Evolutionary conservation across 768 basidiomycete species (phyloP), one percentile per base, ranked within the genome.

Genomic region (button mushroom (Agaricus bisporus)): DNA sequence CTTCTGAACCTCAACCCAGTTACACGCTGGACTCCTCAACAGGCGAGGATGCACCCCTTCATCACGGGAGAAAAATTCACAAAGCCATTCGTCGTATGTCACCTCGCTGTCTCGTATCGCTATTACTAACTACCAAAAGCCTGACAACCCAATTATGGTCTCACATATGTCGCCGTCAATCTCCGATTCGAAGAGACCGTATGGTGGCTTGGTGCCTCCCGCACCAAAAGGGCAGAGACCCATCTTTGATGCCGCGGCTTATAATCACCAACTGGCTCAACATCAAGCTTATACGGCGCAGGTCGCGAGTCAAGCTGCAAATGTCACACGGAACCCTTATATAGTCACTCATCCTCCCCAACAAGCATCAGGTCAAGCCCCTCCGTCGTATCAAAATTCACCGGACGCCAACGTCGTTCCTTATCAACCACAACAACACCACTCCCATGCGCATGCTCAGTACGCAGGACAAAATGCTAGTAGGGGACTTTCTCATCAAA

Each of bases 61-160:
- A 97, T 99, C 61, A 97, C 94, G 5, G 95, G 95, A 48, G 97
- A 98, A 70, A 95, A 94, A 65, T 97, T 87, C 64, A 85, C 83
- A 5, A 91, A 89, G 63, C 86, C 91, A 5, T 93, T 87, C 70
- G 78, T 82, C 65, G 91, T 89, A 70, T 65, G 85, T 18, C 17
- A 18, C 35, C 42, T 17, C 14, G 15, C 9, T 41, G 36, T 39
- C 22, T n/a, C n/a, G 39, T 49, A 55, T 45, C 22, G 35, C 22
- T 53, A 20, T 18, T 46, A 20, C 53, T 49, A 41, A 25, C 47
- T 15, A 18, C 48, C 49, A 52, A 32, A 57, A 85, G 83, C 83
- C 84, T 39, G 82, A 82, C 59, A 78, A 80, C 38, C 63, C 77
- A 26, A 60, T 66, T 43, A 38, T 59, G 17, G 57, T 48, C 29